Percentiles rank a stretch among this genome's conserved stretches.
Conservation (phyloP, 371 early-diverging fungal genomes). For the Lichtheimia ornata region DNA sequence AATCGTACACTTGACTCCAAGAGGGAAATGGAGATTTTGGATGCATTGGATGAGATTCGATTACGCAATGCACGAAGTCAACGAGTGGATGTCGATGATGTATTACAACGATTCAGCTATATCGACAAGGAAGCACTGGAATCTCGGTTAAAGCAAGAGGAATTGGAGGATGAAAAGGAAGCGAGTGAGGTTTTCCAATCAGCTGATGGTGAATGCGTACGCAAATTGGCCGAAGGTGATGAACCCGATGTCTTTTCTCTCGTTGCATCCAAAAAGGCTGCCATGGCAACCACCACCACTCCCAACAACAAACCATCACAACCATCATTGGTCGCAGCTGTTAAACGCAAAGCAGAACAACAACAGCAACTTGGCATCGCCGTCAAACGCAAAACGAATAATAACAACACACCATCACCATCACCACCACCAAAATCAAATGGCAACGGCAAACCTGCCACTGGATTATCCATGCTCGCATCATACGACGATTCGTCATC, state of each 20-base stretch:
- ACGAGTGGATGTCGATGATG: slow-evolving; percentile 66
- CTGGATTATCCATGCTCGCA: slow-evolving; percentile 32
- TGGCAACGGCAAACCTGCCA: neutral
- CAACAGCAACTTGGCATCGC: slow-evolving; percentile 15
- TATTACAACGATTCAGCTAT: slow-evolving; percentile 55
- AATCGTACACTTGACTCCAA: slow-evolving; percentile 91
- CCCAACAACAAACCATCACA: slow-evolving; percentile 31
- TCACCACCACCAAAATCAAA: slow-evolving; percentile 7
- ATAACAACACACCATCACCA: slow-evolving; percentile 1
- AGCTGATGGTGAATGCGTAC: slow-evolving; percentile 72
- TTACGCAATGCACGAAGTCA: slow-evolving; percentile 85
- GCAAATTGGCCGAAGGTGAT: slow-evolving; percentile 59
- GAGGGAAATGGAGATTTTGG: slow-evolving; percentile 95
- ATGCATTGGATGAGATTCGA: slow-evolving; percentile 93
- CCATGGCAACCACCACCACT: slow-evolving; percentile 18
- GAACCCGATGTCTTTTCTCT: slow-evolving; percentile 52
- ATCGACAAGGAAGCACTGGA: slow-evolving; percentile 44
- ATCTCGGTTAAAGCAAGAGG: slow-evolving; percentile 49
- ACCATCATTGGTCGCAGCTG: neutral
- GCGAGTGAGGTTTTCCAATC: slow-evolving; percentile 69
- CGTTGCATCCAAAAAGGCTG: slow-evolving; percentile 28
- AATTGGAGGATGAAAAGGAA: slow-evolving; percentile 69
- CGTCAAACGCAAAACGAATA: slow-evolving; percentile 41
- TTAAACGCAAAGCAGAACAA: slow-evolving; percentile 21
- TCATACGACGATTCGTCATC: slow-evolving; percentile 29